Evolutionary conservation across 192 early-diverging fungal genomes (phyloP), one percentile per base, ranked within the genome.

Genomic region (Umbelopsis sp.): DNA sequence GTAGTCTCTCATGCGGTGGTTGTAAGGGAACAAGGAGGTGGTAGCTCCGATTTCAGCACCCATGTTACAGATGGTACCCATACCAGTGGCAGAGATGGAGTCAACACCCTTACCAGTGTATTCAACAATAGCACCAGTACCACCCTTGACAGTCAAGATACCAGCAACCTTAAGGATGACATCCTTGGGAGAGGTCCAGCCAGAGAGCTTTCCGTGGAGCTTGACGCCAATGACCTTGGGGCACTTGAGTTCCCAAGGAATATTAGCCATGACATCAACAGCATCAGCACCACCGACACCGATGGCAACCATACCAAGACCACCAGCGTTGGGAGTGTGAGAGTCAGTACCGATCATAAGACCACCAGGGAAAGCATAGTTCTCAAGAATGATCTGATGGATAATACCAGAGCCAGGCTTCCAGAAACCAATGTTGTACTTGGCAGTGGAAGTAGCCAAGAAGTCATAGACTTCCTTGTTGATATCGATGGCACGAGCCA

Each of bases 31-130:
- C 45, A 97, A 76, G 20, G 97, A 98, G 56, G 97, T 97, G 52
- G 97, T 98, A 36, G 97, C 97, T 73, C 97, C 97, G 70, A 98
- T 92, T 84, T 98, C 97, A 49, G 97, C 97, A 79, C 97, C 97
- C 97, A 98, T 97, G 87, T 98, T 98, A 85, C 97, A 98, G 77
- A 98, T 94, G 62, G 97, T 98, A 69, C 93, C 97, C 97, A 98
- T 97, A 75, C 95, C 97, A 68, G 97, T 98, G 82, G 95, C 96
- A 56, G 93, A 95, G 75, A 98, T 85, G 45, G 93, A 90, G 69
- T 97, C 93, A 54, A 95, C 93, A 84, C 97, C 97, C 5, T 91
- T 86, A 65, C 97, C 97, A 85, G 96, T 94, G 90, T 98, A 98
- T 84, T 98, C 97, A 72, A 98, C 91, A 65, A 98, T 97, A 65